Percentiles rank a stretch among this genome's conserved stretches.
These are phyloP conservation scores for Botryotinia narcissicola DNA, from an alignment of 2,329 filamentous ascomycete species.

Conservation along the genomic window DNA sequence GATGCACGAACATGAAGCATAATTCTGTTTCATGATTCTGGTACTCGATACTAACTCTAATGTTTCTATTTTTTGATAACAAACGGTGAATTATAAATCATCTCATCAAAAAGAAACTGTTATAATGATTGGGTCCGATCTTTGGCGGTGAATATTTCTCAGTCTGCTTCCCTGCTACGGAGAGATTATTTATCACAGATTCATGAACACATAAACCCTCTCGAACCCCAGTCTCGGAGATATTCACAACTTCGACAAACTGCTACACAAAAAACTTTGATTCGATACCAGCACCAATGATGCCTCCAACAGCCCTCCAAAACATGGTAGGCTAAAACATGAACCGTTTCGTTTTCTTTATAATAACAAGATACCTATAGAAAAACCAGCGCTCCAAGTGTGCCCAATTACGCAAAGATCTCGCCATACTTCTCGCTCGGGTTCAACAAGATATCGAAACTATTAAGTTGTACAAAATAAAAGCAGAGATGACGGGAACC, in stretches of 20 bases:
- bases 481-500: background rate
- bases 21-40: too few species aligned
- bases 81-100: background rate
- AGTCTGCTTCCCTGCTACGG: accelerated
- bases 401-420: accelerated
- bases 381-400: too few species aligned
- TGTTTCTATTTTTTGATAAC: accelerated
- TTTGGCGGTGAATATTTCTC: background rate
- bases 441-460: background rate
- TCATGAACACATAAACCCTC: background rate
- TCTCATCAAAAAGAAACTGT: background rate
- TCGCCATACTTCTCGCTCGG: background rate
- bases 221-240: background rate
- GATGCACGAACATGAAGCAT: too few species aligned
- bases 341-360: too few species aligned
- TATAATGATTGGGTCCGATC: background rate
- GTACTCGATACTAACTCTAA: too few species aligned
- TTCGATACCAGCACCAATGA: background rate
- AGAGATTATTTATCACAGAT: background rate
- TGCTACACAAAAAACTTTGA: background rate
- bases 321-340: background rate
- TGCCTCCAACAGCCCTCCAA: background rate
- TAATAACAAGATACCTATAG: background rate
- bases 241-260: background rate
- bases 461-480: too few species aligned